Percentiles rank a stretch among this genome's conserved stretches.
phyloP scores from a whole-genome alignment of 2,329 filamentous ascomycete genomes.

The Stagonosporopsis tanaceti region DNA sequence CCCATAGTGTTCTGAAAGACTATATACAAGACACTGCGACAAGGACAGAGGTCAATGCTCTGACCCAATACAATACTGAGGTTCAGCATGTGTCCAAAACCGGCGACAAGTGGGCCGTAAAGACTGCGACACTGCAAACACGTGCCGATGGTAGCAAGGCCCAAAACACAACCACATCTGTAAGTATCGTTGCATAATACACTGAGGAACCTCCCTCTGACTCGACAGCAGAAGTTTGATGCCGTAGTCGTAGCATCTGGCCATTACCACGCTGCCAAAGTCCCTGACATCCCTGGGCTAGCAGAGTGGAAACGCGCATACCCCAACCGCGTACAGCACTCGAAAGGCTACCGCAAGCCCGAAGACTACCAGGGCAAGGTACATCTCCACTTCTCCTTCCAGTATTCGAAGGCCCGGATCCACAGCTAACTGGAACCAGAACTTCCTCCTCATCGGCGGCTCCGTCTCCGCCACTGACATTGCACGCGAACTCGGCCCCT shows the following conservation, averaged over 20 bases:
- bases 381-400: neutral
- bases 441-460: constrained; percentile 64
- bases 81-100: constrained; percentile 63
- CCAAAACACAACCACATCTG: constrained; percentile 5
- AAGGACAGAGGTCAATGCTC: constrained; percentile 58
- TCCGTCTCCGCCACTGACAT: constrained; percentile 65
- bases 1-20: constrained; percentile 62
- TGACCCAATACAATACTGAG: constrained; percentile 65
- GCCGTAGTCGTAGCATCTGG: constrained; percentile 63
- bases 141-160: constrained; percentile 21
- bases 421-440: constrained; percentile 43
- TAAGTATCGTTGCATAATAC: neutral
- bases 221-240: constrained; percentile 53
- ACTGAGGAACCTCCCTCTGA: accelerated
- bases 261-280: constrained; percentile 61
- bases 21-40: constrained; percentile 69
- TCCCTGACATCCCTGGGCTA: constrained; percentile 60
- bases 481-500: constrained; percentile 58
- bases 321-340: constrained; percentile 58
- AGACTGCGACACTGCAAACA: constrained; percentile 55
- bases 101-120: constrained; percentile 60
- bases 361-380: constrained; percentile 62
- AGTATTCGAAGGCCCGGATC: too few relatives aligned
- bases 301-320: constrained; percentile 56
- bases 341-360: constrained; percentile 60